Conservation (phyloP, 2,329 filamentous ascomycete genomes). For the Pseudopithomyces chartarum region DNA sequence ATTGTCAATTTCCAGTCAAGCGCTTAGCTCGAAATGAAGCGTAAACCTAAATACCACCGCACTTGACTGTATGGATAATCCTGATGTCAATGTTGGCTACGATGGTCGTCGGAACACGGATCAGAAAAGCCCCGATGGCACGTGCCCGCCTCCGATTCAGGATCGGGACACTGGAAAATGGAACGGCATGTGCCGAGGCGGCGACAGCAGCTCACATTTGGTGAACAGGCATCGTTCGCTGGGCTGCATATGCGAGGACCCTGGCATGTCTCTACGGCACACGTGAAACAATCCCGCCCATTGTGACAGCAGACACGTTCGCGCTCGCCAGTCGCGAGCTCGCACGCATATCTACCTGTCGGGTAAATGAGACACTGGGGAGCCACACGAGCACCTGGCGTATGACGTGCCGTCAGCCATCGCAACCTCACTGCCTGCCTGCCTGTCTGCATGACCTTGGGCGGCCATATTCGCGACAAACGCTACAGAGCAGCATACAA, state of each 20-base stretch:
- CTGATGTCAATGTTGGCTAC: too few relatives aligned
- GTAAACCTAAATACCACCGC: too few relatives aligned
- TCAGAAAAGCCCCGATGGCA: too few relatives aligned
- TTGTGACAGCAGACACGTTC: not conserved
- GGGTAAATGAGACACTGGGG: not conserved
- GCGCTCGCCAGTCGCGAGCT: not conserved
- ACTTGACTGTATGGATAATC: too few relatives aligned
- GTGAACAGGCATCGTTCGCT: not conserved
- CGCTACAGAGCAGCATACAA: not conserved
- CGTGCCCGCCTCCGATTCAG: too few relatives aligned
- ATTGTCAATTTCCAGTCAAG: too few relatives aligned
- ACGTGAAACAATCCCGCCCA: not conserved
- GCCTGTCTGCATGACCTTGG: slow-evolving; percentile 5
- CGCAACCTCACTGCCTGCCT: not conserved
- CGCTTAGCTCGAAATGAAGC: too few relatives aligned
- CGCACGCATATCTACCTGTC: not conserved
- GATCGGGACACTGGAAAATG: too few relatives aligned
- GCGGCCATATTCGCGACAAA: not conserved
- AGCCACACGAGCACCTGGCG: slow-evolving; percentile 5
- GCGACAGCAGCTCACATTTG: not conserved
- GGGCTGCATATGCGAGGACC: not conserved
- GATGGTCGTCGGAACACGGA: too few relatives aligned
- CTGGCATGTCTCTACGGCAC: not conserved
- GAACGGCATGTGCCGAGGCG: not conserved
- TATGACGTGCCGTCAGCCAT: slow-evolving; percentile 5